Evolutionary conservation across 139 green algal genomes (phyloP), one percentile per base, ranked within the genome.

Genomic region (Chlamydomonas eustigma): DNA sequence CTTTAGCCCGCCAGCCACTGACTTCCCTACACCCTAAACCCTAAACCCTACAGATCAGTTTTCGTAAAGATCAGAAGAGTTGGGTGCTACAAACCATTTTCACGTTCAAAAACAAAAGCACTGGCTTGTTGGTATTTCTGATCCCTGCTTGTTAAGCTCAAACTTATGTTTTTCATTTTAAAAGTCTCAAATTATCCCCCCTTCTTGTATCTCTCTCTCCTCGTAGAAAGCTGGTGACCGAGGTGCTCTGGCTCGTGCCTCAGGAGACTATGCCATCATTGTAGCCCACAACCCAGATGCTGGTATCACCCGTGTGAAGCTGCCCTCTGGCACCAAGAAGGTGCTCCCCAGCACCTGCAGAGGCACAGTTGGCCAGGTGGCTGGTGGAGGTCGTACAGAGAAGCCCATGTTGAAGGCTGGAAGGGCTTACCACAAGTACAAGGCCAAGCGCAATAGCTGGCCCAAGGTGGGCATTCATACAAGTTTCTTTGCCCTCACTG

Each of bases 401-500:
- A 99, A 99, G 95, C 96, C 96, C 44, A 92, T 99, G 93, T 90
- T 99, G 35, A 99, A 99, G 93, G 96, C 95, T 28, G 96, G 96
- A 71, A 88, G 88, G 75, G 84, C 88, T 39, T 98, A 97, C 90
- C 91, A 96, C 86, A 98, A 98, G 89, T 98, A 96, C 95, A 93
- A 92, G 75, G 77, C 75, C 75, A 83, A 83, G 78, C 81, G 81
- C 52, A 83, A 87, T 75, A 80, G 75, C 84, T 94, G 88, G 90
- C 90, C 88, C 0, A 83, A 81, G 77, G 81, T 83, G 76, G 44
- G 44, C 18, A n/a, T 3, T 74, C 6, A 5, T 58, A 12, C 18
- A 58, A 18, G 18, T 58, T 28, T 58, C 44, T 58, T 58, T 58
- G 44, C n/a, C n/a, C n/a, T n/a, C n/a, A 69, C 58, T 37, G 22